These are phyloP conservation scores for Phaeolepiota aurea DNA, from an alignment of 768 basidiomycete genomes.

Conservation along the genomic window DNA sequence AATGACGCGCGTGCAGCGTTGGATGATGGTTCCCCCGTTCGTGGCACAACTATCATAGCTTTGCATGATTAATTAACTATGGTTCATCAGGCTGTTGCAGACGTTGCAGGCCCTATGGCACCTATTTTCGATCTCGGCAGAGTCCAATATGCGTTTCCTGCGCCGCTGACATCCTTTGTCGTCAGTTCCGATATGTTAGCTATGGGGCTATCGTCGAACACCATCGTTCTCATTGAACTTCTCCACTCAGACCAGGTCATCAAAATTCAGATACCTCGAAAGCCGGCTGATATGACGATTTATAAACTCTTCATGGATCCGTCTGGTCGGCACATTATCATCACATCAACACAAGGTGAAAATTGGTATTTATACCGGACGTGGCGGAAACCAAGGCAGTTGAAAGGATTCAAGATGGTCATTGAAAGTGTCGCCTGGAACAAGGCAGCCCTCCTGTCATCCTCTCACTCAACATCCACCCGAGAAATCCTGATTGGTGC, in stretches of 20 bases:
- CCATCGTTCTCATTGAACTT: conserved; percentile 84
- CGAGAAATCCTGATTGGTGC: conserved; percentile 84
- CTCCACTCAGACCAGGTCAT: conserved; percentile 80
- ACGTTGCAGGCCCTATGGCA: conserved; percentile 34
- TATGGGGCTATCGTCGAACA: conserved; percentile 73
- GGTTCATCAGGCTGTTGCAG: conserved; percentile 17
- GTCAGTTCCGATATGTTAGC: conserved; percentile 83
- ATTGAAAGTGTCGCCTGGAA: conserved; percentile 95
- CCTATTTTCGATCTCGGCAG: conserved; percentile 78
- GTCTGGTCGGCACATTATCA: conserved; percentile 81
- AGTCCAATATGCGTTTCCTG: conserved; percentile 85
- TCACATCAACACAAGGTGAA: conserved; percentile 83
- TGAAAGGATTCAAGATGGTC: conserved; percentile 78
- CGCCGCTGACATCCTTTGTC: conserved; percentile 72
- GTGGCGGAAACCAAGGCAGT: conserved; percentile 74
- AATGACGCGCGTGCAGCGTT: conserved; percentile 39
- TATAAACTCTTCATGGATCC: conserved; percentile 88
- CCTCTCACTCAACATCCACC: conserved; percentile 65
- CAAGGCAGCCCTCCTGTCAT: conserved; percentile 52
- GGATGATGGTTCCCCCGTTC: conserved; percentile 25
- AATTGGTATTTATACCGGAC: conserved; percentile 85
- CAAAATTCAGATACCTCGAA: conserved; percentile 69
- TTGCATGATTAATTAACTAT: background rate
- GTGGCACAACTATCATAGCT: conserved; percentile 7
- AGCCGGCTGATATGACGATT: conserved; percentile 68